Evolutionary conservation across 345 rosid species (phyloP).

Genomic region (Ceriops zippeliana): DNA sequence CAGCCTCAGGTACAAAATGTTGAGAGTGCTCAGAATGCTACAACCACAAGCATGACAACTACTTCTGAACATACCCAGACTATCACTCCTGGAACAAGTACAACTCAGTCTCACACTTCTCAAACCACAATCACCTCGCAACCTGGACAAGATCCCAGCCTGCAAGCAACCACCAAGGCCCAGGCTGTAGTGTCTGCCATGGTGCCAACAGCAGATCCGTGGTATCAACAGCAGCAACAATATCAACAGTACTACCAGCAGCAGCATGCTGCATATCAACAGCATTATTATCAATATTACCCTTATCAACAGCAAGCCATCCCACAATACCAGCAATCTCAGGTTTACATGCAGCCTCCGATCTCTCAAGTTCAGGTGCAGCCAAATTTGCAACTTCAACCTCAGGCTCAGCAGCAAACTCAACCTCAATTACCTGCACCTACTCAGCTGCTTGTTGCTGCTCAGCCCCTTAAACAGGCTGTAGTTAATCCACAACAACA

Average conservation of each 20-base stretch:
- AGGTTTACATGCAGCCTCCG: slow-evolving; percentile 32
- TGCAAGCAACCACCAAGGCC: slow-evolving; percentile 34
- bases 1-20: slow-evolving; percentile 46
- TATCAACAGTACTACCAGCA: slow-evolving; percentile 72
- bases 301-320: slow-evolving; percentile 54
- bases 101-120: slow-evolving; percentile 42
- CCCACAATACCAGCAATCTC: slow-evolving; percentile 36
- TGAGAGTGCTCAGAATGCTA: slow-evolving; percentile 40
- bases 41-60: slow-evolving; percentile 30
- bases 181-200: slow-evolving; percentile 40
- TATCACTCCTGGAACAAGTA: slow-evolving; percentile 28
- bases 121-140: slow-evolving; percentile 30
- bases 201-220: slow-evolving; percentile 45
- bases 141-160: slow-evolving; percentile 36
- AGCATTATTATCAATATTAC: slow-evolving; percentile 54
- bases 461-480: slow-evolving; percentile 40
- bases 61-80: slow-evolving; percentile 35
- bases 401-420: slow-evolving; percentile 23
- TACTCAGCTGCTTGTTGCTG: slow-evolving; percentile 28
- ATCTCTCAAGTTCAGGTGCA: slow-evolving; percentile 23
- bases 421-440: slow-evolving; percentile 29
- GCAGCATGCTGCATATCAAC: slow-evolving; percentile 57
- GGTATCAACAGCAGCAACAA: slow-evolving; percentile 66
- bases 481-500: slow-evolving; percentile 37
- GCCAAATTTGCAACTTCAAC: slow-evolving; percentile 14